These are phyloP conservation scores for Chaetoceros tenuissimus DNA, from an alignment of 108 stramenopile species.

Conservation along the genomic window DNA sequence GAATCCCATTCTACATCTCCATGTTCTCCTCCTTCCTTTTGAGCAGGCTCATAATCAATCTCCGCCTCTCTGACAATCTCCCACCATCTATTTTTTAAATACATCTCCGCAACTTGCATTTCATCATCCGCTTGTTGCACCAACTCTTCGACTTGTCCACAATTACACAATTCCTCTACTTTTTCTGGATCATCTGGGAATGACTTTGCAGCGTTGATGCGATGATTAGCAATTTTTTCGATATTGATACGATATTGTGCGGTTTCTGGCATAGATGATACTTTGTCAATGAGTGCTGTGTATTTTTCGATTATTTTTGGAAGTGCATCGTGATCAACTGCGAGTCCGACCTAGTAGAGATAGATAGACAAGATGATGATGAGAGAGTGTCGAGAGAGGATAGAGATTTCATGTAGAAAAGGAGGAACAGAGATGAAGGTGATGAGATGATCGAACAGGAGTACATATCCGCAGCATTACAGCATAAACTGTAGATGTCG, in stretches of 20 bases:
- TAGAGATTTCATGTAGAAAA: constrained; percentile 1
- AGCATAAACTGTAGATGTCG: too few species aligned
- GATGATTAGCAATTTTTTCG: constrained; percentile 66
- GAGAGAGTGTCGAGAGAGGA: constrained; percentile 1
- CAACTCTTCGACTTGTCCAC: constrained; percentile 89
- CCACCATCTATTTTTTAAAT: constrained; percentile 72
- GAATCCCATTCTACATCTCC: background rate
- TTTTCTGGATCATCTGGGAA: constrained; percentile 76
- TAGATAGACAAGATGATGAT: background rate
- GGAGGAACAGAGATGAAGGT: constrained; percentile 1
- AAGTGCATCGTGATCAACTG: constrained; percentile 76
- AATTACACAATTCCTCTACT: constrained; percentile 78
- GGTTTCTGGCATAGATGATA: constrained; percentile 77
- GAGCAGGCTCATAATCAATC: constrained; percentile 27
- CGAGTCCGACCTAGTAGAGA: constrained; percentile 58
- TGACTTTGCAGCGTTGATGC: constrained; percentile 58
- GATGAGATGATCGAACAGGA: too few species aligned
- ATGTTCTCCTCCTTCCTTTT: background rate
- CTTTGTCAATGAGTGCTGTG: constrained; percentile 75
- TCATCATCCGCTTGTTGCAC: constrained; percentile 86
- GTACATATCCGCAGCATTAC: too few species aligned
- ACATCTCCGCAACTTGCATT: constrained; percentile 85
- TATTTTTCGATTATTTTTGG: constrained; percentile 73
- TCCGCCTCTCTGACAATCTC: constrained; percentile 46
- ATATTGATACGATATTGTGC: constrained; percentile 81